Base-by-base conservation (phyloP, 441 rosid genomes). In the Corymbia citriodora region DNA sequence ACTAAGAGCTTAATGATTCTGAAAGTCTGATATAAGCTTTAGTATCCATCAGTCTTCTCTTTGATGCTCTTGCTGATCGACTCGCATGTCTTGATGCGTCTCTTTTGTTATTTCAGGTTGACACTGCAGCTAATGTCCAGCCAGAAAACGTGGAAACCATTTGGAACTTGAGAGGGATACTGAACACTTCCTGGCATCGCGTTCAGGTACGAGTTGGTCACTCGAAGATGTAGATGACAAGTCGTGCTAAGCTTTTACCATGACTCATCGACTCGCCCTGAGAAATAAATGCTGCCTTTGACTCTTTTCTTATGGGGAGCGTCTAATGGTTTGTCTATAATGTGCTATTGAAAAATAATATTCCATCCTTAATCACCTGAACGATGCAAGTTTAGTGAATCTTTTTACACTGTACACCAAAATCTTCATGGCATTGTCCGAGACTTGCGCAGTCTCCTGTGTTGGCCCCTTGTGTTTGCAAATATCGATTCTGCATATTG, bases 151-250 rank as follows among this genome's bases (percentile, higher is more conserved):
- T 97, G 93, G 97, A 95, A 92, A 95, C 94, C 57, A 94, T 98
- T 55, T 98, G 99, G 99, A 98, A 98, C 94, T 93, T 97, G 93
- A 96, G 99, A 94, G 99, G 99, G 55, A 94, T 97, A 87, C 95
- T 97, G 74, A 98, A 98, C 92, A 98, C 99, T 33, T 97, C 99
- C 55, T 98, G 99, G 99, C 99, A 98, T 91, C 94, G 96, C 65
- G 98, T 98, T 89, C 92, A 95, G 87, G 96, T 95, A 85, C 95
- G 96, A 55, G 94, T 96, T 79, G 98, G 99, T 79, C 97, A 94
- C 95, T 97, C 99, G 17, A 97, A 88, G 93, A 93, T 97, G 97
- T 98, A 93, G 90, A 87, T 15, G 3, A 23, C 7, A 31, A 86
- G 21, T 27, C n/a, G 55, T 70, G 85, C 72, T 29, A 8, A 81